Conservation (phyloP, 2,329 filamentous ascomycete genomes). For the Trichoderma harzianum region DNA sequence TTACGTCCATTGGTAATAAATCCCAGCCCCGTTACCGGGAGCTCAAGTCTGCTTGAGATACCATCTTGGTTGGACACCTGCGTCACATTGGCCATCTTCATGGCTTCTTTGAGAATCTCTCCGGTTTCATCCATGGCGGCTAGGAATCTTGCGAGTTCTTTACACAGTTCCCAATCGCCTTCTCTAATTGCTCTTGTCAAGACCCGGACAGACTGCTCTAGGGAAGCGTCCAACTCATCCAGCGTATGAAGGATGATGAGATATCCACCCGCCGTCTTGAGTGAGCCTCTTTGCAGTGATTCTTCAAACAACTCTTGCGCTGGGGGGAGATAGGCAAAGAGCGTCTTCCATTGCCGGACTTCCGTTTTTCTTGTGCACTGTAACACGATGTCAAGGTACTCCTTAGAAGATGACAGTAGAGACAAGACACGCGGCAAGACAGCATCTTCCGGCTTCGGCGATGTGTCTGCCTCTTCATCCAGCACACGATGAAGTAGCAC, state of each 20-base stretch:
- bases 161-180: conserved; percentile 92
- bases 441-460: conserved; percentile 59
- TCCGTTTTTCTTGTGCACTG: conserved; percentile 98
- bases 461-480: conserved; percentile 84
- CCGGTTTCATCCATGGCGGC: conserved; percentile 88
- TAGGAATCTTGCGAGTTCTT: conserved; percentile 90
- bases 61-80: conserved; percentile 29
- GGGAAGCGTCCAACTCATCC: conserved; percentile 64
- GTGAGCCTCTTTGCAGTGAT: conserved; percentile 74
- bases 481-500: conserved; percentile 88
- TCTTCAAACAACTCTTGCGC: conserved; percentile 92
- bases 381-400: conserved; percentile 92
- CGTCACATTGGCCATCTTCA: conserved; percentile 57
- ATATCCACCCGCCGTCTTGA: conserved; percentile 96
- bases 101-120: conserved; percentile 68
- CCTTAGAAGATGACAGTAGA: conserved; percentile 67
- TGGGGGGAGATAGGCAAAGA: conserved; percentile 88
- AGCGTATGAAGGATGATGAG: conserved; percentile 89
- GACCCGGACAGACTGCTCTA: conserved; percentile 75
- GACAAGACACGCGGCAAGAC: conserved; percentile 62
- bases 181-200: conserved; percentile 77
- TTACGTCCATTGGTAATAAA: conserved; percentile 30
- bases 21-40: conserved; percentile 28
- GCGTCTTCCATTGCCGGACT: conserved; percentile 86
- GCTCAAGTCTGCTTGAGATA: conserved; percentile 31